These are phyloP conservation scores for Wilhelminamyces savonicus DNA, from an alignment of 805 yeast species.

Conservation along the genomic window DNA sequence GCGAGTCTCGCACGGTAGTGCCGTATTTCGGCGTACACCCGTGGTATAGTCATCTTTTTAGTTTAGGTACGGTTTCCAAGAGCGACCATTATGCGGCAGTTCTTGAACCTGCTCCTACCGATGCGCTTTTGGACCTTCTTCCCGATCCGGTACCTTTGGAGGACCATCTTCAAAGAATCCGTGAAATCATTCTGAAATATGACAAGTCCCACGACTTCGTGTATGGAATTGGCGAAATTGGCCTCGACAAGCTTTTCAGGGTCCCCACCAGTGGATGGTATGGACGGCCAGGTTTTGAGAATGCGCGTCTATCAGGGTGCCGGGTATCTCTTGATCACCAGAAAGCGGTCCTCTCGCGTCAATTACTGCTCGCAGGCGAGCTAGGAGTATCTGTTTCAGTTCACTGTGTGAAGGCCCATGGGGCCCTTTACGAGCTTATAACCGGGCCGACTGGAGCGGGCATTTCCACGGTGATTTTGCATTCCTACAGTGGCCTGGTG, in stretches of 20 bases:
- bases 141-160: slow-evolving; percentile 56
- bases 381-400: slow-evolving; percentile 53
- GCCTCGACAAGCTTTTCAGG: slow-evolving; percentile 72
- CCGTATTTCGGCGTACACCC: slow-evolving; percentile 82
- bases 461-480: slow-evolving; percentile 52
- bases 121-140: slow-evolving; percentile 36
- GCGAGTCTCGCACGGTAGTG: slow-evolving; percentile 12
- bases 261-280: slow-evolving; percentile 56
- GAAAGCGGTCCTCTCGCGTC: slow-evolving; percentile 39
- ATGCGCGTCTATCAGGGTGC: slow-evolving; percentile 25
- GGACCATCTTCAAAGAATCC: slow-evolving; percentile 26
- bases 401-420: slow-evolving; percentile 83
- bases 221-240: slow-evolving; percentile 78
- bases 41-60: slow-evolving; percentile 74
- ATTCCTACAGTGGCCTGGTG: slow-evolving; percentile 78
- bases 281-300: slow-evolving; percentile 25
- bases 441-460: slow-evolving; percentile 7
- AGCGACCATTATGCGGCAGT: slow-evolving; percentile 51
- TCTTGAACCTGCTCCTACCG: slow-evolving; percentile 34
- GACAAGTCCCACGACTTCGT: slow-evolving; percentile 6
- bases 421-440: slow-evolving; percentile 45
- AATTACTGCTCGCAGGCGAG: slow-evolving; percentile 49
- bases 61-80: slow-evolving; percentile 31
- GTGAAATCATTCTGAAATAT: slow-evolving; percentile 10
- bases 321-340: slow-evolving; percentile 68